Evolutionary conservation across 2,329 filamentous ascomycete species (phyloP), one percentile per base, ranked within the genome.

Genomic region (Rhynchosporium agropyri): DNA sequence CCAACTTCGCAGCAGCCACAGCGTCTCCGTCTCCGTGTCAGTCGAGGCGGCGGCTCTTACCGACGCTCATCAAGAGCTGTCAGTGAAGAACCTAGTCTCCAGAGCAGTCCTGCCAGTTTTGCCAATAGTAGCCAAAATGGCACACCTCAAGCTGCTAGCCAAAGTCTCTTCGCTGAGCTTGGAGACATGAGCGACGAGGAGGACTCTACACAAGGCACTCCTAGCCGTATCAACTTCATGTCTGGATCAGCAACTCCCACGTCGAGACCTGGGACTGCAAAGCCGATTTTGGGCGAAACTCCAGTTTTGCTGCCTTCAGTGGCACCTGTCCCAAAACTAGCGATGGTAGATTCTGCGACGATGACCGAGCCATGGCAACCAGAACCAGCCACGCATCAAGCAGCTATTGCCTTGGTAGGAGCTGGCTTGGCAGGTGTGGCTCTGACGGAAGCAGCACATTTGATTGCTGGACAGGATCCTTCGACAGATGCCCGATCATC

Each of bases 101-200:
- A 81, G 49, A 83, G 84, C 72, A 89, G 86, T 65, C 86, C 84
- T 20, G 81, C 81, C 55, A 86, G 84, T 72, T 80, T 83, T 66
- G 78, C 76, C 20, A 81, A 79, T 64, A 82, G 80, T 68, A 82
- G 79, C 66, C 75, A 75, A 53, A 72, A 77, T 60, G 78, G 78
- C 51, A 84, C 83, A 3, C 79, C 84, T 9, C 78, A 83, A 62
- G 75, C 76, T 49, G 77, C 72, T 20, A 83, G 85, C 15, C 91
- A 97, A 79, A 98, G 90, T 72, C 80, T 99, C 57, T 96, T 95
- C 74, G 92, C 92, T 46, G 95, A 99, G 76, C 83, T 99, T 48
- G 91, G 90, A 59, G 91, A 92, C 68, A 79, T 97, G 65, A 89
- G 89, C 69, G 90, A 91, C 66, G 90, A 91, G 64, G 88, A 89